Evolutionary conservation across 805 yeast genomes (phyloP), one percentile per base, ranked within the genome.

Genomic region (Spathaspora gorwiae): DNA sequence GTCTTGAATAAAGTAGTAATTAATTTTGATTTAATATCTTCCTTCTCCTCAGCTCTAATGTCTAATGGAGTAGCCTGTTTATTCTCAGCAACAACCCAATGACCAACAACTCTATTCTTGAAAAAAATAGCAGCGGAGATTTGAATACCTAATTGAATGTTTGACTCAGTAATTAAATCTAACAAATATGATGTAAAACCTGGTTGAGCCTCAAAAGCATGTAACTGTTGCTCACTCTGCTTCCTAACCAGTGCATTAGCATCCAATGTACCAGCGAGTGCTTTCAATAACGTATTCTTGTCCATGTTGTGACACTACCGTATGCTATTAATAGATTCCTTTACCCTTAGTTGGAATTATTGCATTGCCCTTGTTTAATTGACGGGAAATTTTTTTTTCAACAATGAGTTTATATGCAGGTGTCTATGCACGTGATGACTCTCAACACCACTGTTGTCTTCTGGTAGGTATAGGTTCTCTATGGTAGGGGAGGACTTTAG

Each of bases 151-250:
- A 58, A 48, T 29, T 56, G 57, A 8, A 65, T 64, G 4, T 68
- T 62, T 3, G 60, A 60, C 52, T 81, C 83, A 8, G 66, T 59
- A 11, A 78, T 69, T 39, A 80, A 64, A 35, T 74, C 78, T 27
- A 81, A 62, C 39, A 81, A 65, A 55, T 78, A 78, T 11, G 73
- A 66, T 1, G 84, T 76, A 60, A 80, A 80, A 3, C 85, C 85
- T 1, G 78, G 73, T 49, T 76, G 78, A 48, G 73, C 75, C 56
- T 79, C 84, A 49, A 66, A 76, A 35, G 68, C 72, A 33, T 64
- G 65, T 47, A 80, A 65, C 53, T 78, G 77, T 29, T 60, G 61
- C 60, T 81, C 86, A 13, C 83, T 78, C 31, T 71, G 70, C 54
- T 77, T 77, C 56, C 84, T 71, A 12, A 68, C 54, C 45, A 66